Evolutionary conservation across 805 yeast genomes (phyloP).

Genomic region (Saccharomyces paradoxus): DNA sequence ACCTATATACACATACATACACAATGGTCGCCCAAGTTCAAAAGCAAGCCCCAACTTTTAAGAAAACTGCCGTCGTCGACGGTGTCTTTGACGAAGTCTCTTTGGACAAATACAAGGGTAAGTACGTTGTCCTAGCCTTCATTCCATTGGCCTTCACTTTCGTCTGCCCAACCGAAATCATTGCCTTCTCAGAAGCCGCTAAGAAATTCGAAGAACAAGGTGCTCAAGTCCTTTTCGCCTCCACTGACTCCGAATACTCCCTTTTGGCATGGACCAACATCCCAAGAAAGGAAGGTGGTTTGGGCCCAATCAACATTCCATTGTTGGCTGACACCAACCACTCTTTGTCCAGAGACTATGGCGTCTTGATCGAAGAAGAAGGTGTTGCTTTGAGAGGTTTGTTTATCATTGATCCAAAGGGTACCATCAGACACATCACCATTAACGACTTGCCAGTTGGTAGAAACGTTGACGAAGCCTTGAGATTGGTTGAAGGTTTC

Average conservation of each 20-base stretch:
- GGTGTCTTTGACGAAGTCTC: constrained; percentile 93
- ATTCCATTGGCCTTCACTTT: constrained; percentile 99
- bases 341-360: constrained; percentile 89
- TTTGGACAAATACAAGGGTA: constrained; percentile 92
- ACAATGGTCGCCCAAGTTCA: constrained; percentile 85
- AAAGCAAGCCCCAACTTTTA: constrained; percentile 94
- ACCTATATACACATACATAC: constrained; percentile 5
- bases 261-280: constrained; percentile 97
- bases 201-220: constrained; percentile 81
- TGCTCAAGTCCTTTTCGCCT: constrained; percentile 86
- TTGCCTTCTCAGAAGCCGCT: constrained; percentile 95
- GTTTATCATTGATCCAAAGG: constrained; percentile 95
- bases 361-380: constrained; percentile 92
- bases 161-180: constrained; percentile 98
- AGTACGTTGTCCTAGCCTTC: constrained; percentile 95
- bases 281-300: constrained; percentile 95
- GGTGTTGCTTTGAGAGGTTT: constrained; percentile 98
- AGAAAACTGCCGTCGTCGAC: constrained; percentile 93
- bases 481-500: constrained; percentile 97
- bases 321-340: constrained; percentile 95
- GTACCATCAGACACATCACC: constrained; percentile 90
- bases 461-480: constrained; percentile 95
- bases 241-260: constrained; percentile 97
- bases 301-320: constrained; percentile 92
- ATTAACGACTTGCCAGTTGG: constrained; percentile 99